These are phyloP conservation scores for Plasmopara muralis DNA, from an alignment of 352 stramenopile species.

Conservation along the genomic window DNA sequence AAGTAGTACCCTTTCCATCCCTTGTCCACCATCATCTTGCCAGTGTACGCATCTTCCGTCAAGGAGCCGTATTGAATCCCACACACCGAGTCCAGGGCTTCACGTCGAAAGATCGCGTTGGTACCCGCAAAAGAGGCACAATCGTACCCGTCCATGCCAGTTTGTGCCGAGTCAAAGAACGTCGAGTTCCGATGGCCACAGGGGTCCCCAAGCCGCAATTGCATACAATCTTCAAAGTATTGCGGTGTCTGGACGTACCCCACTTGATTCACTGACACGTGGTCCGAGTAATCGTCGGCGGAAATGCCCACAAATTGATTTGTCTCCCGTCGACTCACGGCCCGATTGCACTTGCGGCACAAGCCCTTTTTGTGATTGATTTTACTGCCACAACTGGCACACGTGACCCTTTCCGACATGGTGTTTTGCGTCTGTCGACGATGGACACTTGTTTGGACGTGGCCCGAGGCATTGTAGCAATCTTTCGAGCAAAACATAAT, in stretches of 20 bases:
- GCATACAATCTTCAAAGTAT: conserved; percentile 67
- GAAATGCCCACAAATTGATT: conserved; percentile 47
- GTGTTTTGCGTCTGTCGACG: conserved; percentile 67
- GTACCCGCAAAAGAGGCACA: conserved; percentile 68
- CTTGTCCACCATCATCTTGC: conserved; percentile 79
- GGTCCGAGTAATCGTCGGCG: conserved; percentile 59
- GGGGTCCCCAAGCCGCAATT: conserved; percentile 54
- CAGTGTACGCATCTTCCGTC: conserved; percentile 71
- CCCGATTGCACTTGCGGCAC: conserved; percentile 56
- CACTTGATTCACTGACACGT: conserved; percentile 64
- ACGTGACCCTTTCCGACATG: conserved; percentile 54
- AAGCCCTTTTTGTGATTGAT: conserved; percentile 62
- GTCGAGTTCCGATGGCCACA: conserved; percentile 65
- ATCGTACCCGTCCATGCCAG: conserved; percentile 69
- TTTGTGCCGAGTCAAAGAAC: conserved; percentile 66
- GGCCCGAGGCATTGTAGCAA: conserved; percentile 63
- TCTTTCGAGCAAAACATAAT: conserved; percentile 80
- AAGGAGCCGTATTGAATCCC: conserved; percentile 71
- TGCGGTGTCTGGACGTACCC: conserved; percentile 69
- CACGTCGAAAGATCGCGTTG: conserved; percentile 70
- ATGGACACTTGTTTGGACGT: conserved; percentile 58
- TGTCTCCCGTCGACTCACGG: conserved; percentile 26
- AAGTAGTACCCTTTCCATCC: conserved; percentile 75
- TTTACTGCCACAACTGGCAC: conserved; percentile 50
- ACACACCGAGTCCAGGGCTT: conserved; percentile 62